Evolutionary conservation across 208 protist species (phyloP), one percentile per base, ranked within the genome.

Genomic region (Acanthamoeba royreba): DNA sequence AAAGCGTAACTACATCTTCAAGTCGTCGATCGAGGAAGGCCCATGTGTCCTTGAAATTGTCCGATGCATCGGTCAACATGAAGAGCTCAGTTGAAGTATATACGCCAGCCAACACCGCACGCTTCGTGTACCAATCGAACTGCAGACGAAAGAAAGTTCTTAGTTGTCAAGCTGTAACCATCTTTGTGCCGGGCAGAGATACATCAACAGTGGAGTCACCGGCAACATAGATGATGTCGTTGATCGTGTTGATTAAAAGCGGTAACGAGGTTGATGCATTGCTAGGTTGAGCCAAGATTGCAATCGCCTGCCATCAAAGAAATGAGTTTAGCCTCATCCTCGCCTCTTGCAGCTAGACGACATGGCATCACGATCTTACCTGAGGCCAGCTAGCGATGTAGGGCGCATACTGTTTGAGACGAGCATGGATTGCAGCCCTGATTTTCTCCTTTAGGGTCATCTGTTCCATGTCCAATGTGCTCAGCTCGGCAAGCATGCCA

Each of bases 121-220:
- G 79, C 47, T 87, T 87, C 33, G 45, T 87, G 45, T 87, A 87
- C 79, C 79, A 87, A 22, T 87, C 47, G 22, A 87, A 87, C 79
- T 87, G 79, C 22, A 13, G 11, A 74, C 33, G 9, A 86, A 25
- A 17, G 38, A 19, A 17, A 1, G 22, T 11, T 72, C 58, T 33
- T 31, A 69, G 0, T 25, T 11, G 25, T 0, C 13, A 0, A 22
- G 8, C 22, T n/a, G 13, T 25, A 1, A 31, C 22, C 35, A 9
- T 38, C 22, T 69, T 31, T 38, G 25, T 0, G 19, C 5, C 47
- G 9, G 5, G 31, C 3, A 0, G 9, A 19, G n/a, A 46, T 87
- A 87, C 79, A 58, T 87, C 79, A 31, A 58, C 33, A 40, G 79
- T 61, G 0, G 47, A 52, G 47, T 58, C 79, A 5, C 79, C 79